A percentile compares a stretch with the other conserved stretches of the same genome.
Conservation (phyloP, 768 basidiomycete genomes). For the Boletus rufocinnamomeus region DNA sequence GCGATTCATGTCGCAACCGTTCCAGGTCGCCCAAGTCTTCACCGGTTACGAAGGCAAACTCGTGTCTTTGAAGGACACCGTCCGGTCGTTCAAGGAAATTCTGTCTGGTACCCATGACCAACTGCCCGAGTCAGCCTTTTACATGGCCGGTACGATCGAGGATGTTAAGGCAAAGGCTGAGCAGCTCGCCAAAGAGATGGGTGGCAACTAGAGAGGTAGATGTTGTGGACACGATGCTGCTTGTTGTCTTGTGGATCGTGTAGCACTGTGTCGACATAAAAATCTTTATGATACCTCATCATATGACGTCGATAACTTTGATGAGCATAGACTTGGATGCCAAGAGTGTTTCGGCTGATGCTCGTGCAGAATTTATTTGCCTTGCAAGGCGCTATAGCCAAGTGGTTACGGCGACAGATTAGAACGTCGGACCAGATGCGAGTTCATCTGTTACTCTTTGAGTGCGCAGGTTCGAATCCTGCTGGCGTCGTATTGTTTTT, state of each 20-base stretch:
- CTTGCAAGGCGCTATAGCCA: constrained; percentile 64
- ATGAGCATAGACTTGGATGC: no score
- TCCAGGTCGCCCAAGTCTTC: constrained; percentile 99
- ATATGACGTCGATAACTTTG: no score
- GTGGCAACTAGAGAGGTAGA: constrained; percentile 39
- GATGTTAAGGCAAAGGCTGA: constrained; percentile 98
- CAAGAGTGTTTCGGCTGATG: no score
- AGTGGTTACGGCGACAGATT: constrained; percentile 82
- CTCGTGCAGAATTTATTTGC: accelerated
- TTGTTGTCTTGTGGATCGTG: constrained; percentile 14
- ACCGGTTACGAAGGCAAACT: constrained; percentile 99
- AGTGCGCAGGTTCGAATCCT: constrained; percentile 72
- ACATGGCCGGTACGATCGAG: constrained; percentile 97
- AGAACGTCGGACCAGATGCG: constrained; percentile 36
- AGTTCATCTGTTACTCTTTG: constrained; percentile 62
- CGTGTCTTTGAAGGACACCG: constrained; percentile 92
- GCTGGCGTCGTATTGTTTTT: constrained; percentile 50
- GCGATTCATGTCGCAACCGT: constrained; percentile 99
- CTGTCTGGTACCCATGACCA: constrained; percentile 85
- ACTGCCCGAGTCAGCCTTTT: constrained; percentile 96
- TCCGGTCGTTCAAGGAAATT: constrained; percentile 98
- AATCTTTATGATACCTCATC: constrained; percentile 15
- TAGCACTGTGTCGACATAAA: constrained; percentile 14
- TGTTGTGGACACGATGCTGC: constrained; percentile 15
- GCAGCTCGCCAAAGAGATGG: constrained; percentile 94